Evolutionary conservation across 2,329 filamentous ascomycete species (phyloP).

Genomic region (Colletotrichum magnum): DNA sequence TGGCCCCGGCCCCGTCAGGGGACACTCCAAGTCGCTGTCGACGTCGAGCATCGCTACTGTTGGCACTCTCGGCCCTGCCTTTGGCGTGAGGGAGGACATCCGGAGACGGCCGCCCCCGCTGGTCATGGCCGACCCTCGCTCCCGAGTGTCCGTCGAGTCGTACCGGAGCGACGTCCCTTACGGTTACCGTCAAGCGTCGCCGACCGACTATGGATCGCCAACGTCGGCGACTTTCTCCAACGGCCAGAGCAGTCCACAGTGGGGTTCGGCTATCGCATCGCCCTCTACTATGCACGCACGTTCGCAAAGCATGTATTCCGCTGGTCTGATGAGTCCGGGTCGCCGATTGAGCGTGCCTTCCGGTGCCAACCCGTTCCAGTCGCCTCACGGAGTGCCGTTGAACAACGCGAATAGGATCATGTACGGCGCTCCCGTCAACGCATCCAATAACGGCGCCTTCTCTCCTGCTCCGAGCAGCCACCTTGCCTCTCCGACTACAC

Average conservation of each 20-base stretch:
- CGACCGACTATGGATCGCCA: conserved; percentile 84
- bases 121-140: conserved; percentile 83
- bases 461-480: conserved; percentile 71
- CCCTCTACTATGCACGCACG: conserved; percentile 79
- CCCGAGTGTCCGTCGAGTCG: conserved; percentile 77
- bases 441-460: conserved; percentile 69
- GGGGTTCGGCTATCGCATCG: conserved; percentile 78
- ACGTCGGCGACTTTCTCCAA: conserved; percentile 87
- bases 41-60: conserved; percentile 88
- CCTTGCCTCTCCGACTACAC: conserved; percentile 75
- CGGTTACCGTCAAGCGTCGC: conserved; percentile 77
- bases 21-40: conserved; percentile 88
- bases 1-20: conserved; percentile 77
- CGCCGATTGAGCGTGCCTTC: conserved; percentile 89
- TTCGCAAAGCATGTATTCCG: conserved; percentile 78
- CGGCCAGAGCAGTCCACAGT: conserved; percentile 82
- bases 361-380: conserved; percentile 80
- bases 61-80: conserved; percentile 75
- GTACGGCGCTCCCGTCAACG: conserved; percentile 66
- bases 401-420: conserved; percentile 62
- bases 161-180: conserved; percentile 77
- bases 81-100: conserved; percentile 75
- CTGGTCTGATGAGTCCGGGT: conserved; percentile 74
- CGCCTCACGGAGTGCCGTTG: conserved; percentile 69
- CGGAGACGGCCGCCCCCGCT: conserved; percentile 84